phyloP scores from a whole-genome alignment of 2,329 filamentous ascomycete genomes.

The Trichoderma cornu-damae region DNA sequence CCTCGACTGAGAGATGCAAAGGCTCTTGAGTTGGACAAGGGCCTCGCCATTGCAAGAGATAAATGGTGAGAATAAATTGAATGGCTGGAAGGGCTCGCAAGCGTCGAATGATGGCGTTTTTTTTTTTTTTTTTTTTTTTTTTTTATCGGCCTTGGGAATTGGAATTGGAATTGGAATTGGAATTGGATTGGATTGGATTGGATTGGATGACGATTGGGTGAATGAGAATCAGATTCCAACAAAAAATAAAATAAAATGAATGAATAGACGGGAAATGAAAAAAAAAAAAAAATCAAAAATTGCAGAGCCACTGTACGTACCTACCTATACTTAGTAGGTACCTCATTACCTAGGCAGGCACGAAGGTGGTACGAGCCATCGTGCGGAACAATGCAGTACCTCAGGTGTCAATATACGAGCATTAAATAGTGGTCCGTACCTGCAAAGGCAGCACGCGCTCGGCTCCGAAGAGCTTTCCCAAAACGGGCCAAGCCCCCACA shows the following conservation, averaged over 20 bases:
- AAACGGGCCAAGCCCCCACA: conserved; percentile 29
- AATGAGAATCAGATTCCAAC: too few species aligned
- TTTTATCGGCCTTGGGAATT: too few species aligned
- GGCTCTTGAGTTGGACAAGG: too few species aligned
- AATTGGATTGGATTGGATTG: neutral
- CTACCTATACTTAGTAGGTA: neutral
- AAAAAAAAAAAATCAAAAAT: neutral
- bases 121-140: too few species aligned
- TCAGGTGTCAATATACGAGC: too few species aligned
- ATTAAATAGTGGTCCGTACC: neutral
- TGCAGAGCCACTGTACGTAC: neutral
- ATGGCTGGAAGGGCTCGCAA: neutral
- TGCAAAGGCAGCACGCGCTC: conserved; percentile 2
- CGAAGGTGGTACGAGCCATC: neutral
- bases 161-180: too few species aligned
- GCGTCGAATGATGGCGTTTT: neutral
- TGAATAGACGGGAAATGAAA: neutral
- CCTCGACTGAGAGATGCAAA: conserved; percentile 37
- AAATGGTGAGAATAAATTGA: too few species aligned
- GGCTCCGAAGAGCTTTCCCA: conserved; percentile 22
- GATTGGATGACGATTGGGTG: neutral
- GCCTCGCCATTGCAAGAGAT: too few species aligned
- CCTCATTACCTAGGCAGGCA: too few species aligned
- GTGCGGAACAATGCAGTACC: too few species aligned
- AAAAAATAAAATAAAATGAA: neutral